Evolutionary conservation across 2,329 filamentous ascomycete genomes (phyloP), one percentile per base, ranked within the genome.

Genomic region (Trichoderma endophyticum): DNA sequence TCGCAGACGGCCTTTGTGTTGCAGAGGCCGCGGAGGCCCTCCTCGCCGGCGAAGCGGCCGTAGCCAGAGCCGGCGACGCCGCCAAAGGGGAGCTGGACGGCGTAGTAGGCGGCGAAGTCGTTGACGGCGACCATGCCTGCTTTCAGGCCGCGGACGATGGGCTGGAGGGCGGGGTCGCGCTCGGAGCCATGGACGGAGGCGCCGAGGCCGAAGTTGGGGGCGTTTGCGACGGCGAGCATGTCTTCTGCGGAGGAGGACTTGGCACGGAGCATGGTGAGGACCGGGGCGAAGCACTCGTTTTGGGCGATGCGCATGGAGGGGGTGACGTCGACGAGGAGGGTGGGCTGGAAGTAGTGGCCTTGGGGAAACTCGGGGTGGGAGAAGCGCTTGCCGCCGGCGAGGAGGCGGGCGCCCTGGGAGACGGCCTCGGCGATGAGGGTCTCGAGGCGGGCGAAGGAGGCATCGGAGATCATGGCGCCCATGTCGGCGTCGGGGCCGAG

Each of bases 71-170:
- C 95, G 72, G 89, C 90, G n/a, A 93, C 90, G 69, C 95, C 96
- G 48, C 96, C 96, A 81, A 99, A 99, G 0, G 96, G 96, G 51
- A 99, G 84, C 82, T 97, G 94, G 8, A 97, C 95, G 67, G 95
- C 94, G 79, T 99, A 99, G 81, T 91, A 98, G 32, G 90, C 92
- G 24, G 91, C 96, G 78, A 99, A 99, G 83, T 99, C 96, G 80
- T 99, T 99, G 76, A 99, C 89, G 28, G 94, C 90, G 0, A 98
- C 93, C 92, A 97, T 98, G 59, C 96, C 96, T 0, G 92, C 90
- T 74, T 91, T 89, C 66, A 98, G 86, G 28, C 89, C 88, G 24
- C 82, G 82, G 1, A 95, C 89, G 32, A 97, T 89, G 18, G 84
- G 84, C 18, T 87, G 82, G 1, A 97, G 84, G 64, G 89, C 86